A percentile compares a stretch with the other conserved stretches of the same genome.
phyloP scores from a whole-genome alignment of 2,329 filamentous ascomycete genomes.

The Neopestalotiopsis sp. region DNA sequence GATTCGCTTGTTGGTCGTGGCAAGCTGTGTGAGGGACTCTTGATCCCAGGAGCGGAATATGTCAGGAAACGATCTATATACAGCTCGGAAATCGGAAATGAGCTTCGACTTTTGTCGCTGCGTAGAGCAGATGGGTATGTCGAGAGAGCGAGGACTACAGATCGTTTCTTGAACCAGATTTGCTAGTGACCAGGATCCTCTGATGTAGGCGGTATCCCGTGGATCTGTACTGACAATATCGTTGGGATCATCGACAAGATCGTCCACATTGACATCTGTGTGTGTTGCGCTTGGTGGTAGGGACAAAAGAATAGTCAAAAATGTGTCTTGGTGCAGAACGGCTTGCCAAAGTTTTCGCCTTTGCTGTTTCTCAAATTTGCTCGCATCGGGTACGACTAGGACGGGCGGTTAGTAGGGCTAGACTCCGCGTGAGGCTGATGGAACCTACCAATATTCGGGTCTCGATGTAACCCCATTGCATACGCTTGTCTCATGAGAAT shows the following conservation, averaged over 20 bases:
- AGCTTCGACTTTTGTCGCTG: slow-evolving; percentile 73
- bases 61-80: slow-evolving; percentile 76
- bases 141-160: slow-evolving; percentile 75
- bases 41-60: slow-evolving; percentile 73
- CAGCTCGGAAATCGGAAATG: slow-evolving; percentile 70
- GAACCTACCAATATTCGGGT: slow-evolving; percentile 70
- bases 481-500: slow-evolving; percentile 80
- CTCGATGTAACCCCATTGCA: slow-evolving; percentile 80
- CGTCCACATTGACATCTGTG: slow-evolving; percentile 79
- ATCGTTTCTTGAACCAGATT: slow-evolving; percentile 80
- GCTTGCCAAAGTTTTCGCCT: slow-evolving; percentile 84
- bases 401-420: slow-evolving; percentile 19
- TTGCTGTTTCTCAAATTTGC: slow-evolving; percentile 76
- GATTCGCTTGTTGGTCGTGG: slow-evolving; percentile 66
- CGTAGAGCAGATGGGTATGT: slow-evolving; percentile 73
- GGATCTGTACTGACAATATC: slow-evolving; percentile 65
- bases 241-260: slow-evolving; percentile 68
- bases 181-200: slow-evolving; percentile 79
- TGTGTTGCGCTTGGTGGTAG: slow-evolving; percentile 80
- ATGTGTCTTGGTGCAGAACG: slow-evolving; percentile 81
- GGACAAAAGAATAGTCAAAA: slow-evolving; percentile 78
- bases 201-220: slow-evolving; percentile 73
- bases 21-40: slow-evolving; percentile 62
- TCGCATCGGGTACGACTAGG: slow-evolving; percentile 67
- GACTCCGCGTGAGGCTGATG: not conserved